A percentile compares a stretch with the other conserved stretches of the same genome.
phyloP scores from a whole-genome alignment of 345 rosid species.

The Dovyalis caffra region DNA sequence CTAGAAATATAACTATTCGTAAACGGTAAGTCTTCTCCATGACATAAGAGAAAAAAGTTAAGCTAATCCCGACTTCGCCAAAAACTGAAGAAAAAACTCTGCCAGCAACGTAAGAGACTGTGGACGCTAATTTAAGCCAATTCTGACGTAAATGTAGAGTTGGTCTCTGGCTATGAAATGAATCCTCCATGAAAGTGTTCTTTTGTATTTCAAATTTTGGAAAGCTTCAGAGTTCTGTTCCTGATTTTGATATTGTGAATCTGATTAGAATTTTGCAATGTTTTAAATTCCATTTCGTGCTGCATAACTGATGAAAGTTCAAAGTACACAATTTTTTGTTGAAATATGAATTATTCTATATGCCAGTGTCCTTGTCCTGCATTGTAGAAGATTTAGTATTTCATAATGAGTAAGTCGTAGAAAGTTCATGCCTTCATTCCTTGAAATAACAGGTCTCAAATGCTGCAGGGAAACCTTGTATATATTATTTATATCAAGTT shows the following conservation, averaged over 20 bases:
- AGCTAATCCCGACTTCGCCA: background rate
- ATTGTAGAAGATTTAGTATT: background rate
- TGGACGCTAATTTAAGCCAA: background rate
- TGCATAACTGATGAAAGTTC: background rate
- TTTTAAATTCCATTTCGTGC: background rate
- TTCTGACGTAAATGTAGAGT: background rate
- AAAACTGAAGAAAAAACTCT: background rate
- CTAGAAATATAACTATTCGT: too few species aligned
- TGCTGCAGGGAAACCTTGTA: too few species aligned
- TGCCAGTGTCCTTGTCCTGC: background rate
- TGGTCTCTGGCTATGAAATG: background rate
- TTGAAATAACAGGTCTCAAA: background rate
- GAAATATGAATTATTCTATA: background rate
- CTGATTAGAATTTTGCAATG: background rate
- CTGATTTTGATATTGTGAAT: background rate
- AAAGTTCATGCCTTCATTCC: background rate
- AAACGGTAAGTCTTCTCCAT: too few species aligned
- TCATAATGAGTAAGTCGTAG: background rate
- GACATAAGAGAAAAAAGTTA: background rate
- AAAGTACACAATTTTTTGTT: background rate
- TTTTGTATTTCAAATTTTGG: background rate
- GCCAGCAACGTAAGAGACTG: background rate
- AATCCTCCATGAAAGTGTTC: background rate
- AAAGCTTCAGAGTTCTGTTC: background rate
- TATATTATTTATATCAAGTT: too few species aligned